Conservation (phyloP, 345 rosid species). For the Viola odorata region DNA sequence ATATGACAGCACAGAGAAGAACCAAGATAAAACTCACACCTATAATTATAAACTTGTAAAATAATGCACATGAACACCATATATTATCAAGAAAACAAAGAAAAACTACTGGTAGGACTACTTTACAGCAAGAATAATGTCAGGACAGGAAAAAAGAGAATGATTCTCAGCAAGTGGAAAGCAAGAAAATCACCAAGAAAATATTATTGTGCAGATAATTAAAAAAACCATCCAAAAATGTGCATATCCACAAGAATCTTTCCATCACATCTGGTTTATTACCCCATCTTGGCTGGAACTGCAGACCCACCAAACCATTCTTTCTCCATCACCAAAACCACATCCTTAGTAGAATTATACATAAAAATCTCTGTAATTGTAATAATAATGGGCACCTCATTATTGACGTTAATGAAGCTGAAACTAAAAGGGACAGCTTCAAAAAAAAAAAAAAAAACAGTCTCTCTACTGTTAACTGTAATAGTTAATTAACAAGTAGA, state of each 20-base stretch:
- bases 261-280: conserved; percentile 23
- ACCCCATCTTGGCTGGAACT: conserved; percentile 28
- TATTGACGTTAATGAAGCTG: conserved; percentile 8
- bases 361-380: neutral
- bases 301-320: conserved; percentile 15
- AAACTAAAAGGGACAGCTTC: conserved; percentile 10
- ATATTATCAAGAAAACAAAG: too few species aligned
- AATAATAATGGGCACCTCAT: conserved; percentile 1
- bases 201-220: conserved; percentile 20
- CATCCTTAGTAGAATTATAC: neutral
- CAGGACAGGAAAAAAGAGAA: conserved; percentile 26
- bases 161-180: conserved; percentile 38
- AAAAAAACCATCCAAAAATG: conserved; percentile 3
- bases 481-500: neutral
- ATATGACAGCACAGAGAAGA: neutral
- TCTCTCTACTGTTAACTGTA: neutral
- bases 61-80: neutral
- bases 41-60: neutral
- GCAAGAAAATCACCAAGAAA: conserved; percentile 16
- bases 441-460: neutral
- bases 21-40: neutral
- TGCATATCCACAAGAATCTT: conserved; percentile 38
- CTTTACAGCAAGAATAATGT: conserved; percentile 26
- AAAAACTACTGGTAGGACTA: conserved; percentile 9
- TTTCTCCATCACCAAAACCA: conserved; percentile 4